These are phyloP conservation scores for Agaricales sp. DNA, from an alignment of 1,284 basidiomycete genomes.

Conservation along the genomic window DNA sequence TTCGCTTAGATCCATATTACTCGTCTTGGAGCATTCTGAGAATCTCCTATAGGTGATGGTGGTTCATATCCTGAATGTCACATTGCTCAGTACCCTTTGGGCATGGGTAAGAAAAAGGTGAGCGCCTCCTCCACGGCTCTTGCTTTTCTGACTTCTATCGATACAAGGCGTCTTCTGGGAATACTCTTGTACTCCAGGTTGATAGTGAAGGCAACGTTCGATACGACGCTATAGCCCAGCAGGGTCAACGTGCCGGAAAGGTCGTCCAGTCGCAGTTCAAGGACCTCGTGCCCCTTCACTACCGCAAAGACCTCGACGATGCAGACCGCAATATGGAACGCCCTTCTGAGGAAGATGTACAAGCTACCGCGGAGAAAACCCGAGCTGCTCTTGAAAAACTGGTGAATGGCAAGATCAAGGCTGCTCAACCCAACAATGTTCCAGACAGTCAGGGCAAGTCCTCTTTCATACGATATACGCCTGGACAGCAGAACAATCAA, in stretches of 20 bases:
- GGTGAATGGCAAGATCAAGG: constrained; percentile 93
- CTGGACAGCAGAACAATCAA: constrained; percentile 71
- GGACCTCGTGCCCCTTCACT: constrained; percentile 87
- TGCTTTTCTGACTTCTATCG: constrained; percentile 3
- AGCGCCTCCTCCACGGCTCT: constrained; percentile 2
- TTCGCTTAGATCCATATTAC: constrained; percentile 21
- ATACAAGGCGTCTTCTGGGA: constrained; percentile 86
- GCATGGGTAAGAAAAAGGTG: constrained; percentile 92
- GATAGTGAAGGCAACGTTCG: constrained; percentile 94
- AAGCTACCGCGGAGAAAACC: constrained; percentile 84
- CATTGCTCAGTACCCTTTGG: constrained; percentile 93
- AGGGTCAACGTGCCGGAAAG: constrained; percentile 84
- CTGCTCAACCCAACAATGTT: constrained; percentile 87
- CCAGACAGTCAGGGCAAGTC: constrained; percentile 73
- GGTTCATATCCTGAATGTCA: constrained; percentile 97
- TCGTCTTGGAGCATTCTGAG: constrained; percentile 3
- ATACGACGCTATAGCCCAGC: constrained; percentile 94
- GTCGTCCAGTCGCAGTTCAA: constrained; percentile 93
- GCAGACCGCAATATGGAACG: constrained; percentile 72
- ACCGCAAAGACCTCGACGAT: constrained; percentile 84
- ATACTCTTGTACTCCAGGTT: constrained; percentile 92
- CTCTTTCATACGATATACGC: constrained; percentile 92
- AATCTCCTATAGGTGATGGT: constrained; percentile 57
- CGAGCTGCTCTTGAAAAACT: constrained; percentile 88
- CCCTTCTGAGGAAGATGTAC: constrained; percentile 86